phyloP scores from a whole-genome alignment of 2,329 filamentous ascomycete genomes.

The Trichophyton simii region DNA sequence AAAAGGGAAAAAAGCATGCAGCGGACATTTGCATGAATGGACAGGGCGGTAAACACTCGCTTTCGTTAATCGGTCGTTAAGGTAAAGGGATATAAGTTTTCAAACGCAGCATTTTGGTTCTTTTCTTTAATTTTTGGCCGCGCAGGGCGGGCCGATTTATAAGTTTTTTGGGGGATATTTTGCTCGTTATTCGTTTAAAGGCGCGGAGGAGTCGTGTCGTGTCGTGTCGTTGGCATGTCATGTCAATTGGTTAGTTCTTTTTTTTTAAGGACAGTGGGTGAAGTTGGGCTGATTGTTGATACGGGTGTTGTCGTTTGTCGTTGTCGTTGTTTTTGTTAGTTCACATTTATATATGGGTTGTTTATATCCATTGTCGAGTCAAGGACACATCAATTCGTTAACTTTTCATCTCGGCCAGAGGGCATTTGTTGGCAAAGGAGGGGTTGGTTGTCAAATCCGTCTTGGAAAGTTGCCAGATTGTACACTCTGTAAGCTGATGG shows the following conservation, averaged over 20 bases:
- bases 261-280: neutral
- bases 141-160: neutral
- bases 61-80: conserved; percentile 3
- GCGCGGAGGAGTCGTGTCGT: neutral
- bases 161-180: neutral
- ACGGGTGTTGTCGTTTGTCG: neutral
- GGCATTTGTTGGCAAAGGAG: neutral
- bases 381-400: neutral
- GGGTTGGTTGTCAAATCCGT: neutral
- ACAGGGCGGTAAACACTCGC: neutral
- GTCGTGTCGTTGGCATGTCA: neutral
- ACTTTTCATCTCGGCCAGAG: neutral
- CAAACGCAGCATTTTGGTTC: neutral
- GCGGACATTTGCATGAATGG: neutral
- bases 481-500: conserved; percentile 31
- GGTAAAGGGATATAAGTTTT: neutral
- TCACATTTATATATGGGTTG: neutral
- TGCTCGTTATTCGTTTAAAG: neutral
- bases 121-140: neutral
- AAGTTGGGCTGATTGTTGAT: neutral
- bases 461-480: conserved; percentile 22
- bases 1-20: neutral
- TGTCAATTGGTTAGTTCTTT: neutral
- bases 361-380: neutral
- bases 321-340: neutral